Evolutionary conservation across 2,329 filamentous ascomycete genomes (phyloP), one percentile per base, ranked within the genome.

Genomic region (Phyllosticta citrichinensis): DNA sequence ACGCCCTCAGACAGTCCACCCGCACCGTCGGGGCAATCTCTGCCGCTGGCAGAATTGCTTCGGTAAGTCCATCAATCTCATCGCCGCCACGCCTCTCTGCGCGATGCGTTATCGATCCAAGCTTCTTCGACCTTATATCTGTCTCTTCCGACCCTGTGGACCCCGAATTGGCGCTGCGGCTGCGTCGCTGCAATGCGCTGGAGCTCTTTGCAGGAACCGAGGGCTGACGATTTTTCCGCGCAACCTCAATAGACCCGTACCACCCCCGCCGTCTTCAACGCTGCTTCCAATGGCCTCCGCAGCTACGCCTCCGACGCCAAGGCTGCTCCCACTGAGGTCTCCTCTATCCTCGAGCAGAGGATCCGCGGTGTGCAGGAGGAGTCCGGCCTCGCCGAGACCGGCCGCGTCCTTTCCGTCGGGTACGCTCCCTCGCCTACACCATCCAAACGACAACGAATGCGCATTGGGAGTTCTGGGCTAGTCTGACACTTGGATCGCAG

Each of bases 361-460:
- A 99, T 99, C 76, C 90, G 94, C 77, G 94, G 94, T 84, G 91
- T 97, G 70, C 89, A 96, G 81, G 94, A 97, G 83, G 94, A 97
- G 84, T 84, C 90, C 76, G 86, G 85, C 78, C 89, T 99, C 73
- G 91, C 94, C 79, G 94, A 99, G 88, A 99, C 94, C 76, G 94
- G 94, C 77, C 91, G 93, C 82, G 94, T 99, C 75, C 87, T 99
- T 73, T 97, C 92, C 75, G 91, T 99, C 79, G 93, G 93, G 93
- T 97, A 95, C 77, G 91, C 87, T 65, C 64, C 40, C 33, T 52
- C 11, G 50, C 64, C 66, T 64, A 70, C 62, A 66, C 65, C 68
- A 67, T 66, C 64, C 66, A 68, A 68, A 67, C 66, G 64, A 69
- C 67, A 65, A 64, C 62, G 63, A 55, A 67, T 24, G 11, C 40